A percentile compares a stretch with the other conserved stretches of the same genome.
Evolutionary conservation across 805 yeast genomes (phyloP).

Genomic region (Komagataella mondaviorum): DNA sequence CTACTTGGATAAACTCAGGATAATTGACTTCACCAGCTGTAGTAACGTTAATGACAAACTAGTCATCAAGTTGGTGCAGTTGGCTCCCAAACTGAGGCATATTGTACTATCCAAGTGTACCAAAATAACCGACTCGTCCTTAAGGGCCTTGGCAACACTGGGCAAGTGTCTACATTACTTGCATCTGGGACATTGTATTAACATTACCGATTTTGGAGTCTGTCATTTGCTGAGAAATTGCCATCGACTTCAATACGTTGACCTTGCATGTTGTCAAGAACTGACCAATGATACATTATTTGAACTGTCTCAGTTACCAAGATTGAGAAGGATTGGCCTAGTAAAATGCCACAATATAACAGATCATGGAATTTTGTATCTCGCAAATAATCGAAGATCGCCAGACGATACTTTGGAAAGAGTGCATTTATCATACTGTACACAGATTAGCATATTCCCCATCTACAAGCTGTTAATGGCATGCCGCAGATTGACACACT

Average conservation of each 20-base stretch:
- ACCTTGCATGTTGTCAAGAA: slow-evolving; percentile 87
- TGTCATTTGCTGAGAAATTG: slow-evolving; percentile 61
- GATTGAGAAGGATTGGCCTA: slow-evolving; percentile 79
- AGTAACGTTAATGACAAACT: slow-evolving; percentile 67
- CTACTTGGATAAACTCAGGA: slow-evolving; percentile 53
- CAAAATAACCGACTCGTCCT: slow-evolving; percentile 70
- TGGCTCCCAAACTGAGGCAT: slow-evolving; percentile 80
- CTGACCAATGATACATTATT: slow-evolving; percentile 72
- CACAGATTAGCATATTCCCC: slow-evolving; percentile 66
- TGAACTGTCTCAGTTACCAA: slow-evolving; percentile 65
- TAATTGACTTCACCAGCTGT: slow-evolving; percentile 79
- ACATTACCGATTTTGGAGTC: slow-evolving; percentile 85
- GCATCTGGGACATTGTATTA: slow-evolving; percentile 88
- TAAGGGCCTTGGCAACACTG: slow-evolving; percentile 55
- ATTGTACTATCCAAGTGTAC: slow-evolving; percentile 84
- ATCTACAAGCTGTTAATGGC: slow-evolving; percentile 59
- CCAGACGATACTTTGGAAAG: slow-evolving; percentile 78
- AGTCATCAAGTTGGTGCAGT: slow-evolving; percentile 53
- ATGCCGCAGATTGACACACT: slow-evolving; percentile 80
- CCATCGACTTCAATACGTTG: slow-evolving; percentile 80
- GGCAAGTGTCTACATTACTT: slow-evolving; percentile 77
- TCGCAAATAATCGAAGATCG: slow-evolving; percentile 49
- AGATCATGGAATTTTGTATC: slow-evolving; percentile 65
- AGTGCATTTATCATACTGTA: slow-evolving; percentile 86
- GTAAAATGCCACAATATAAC: slow-evolving; percentile 85